A percentile compares a stretch with the other conserved stretches of the same genome.
These are phyloP conservation scores for Quercus engelmannii DNA, from an alignment of 306 rosid species.

Conservation along the genomic window DNA sequence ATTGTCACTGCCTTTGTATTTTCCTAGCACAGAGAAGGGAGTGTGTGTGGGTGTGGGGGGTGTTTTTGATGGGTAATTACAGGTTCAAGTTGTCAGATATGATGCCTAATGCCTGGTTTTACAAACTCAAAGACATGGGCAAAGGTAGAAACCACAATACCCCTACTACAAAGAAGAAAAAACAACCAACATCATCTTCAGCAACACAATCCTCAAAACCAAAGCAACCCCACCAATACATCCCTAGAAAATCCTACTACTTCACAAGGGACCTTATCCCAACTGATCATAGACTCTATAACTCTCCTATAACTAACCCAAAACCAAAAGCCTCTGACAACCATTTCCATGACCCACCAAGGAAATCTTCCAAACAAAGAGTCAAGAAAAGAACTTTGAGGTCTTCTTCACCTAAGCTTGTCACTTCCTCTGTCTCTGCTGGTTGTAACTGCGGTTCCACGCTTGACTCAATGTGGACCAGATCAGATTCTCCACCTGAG, in stretches of 20 bases:
- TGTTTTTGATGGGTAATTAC: constrained; percentile 60
- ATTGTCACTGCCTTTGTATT: not conserved
- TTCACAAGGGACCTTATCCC: constrained; percentile 61
- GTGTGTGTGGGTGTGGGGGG: not conserved
- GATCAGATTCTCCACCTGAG: constrained; percentile 44
- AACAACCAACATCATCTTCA: constrained; percentile 33
- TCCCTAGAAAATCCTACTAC: constrained; percentile 77
- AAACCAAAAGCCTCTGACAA: constrained; percentile 24
- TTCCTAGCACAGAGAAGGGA: not conserved
- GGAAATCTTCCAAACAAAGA: constrained; percentile 56
- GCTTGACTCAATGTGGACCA: constrained; percentile 55
- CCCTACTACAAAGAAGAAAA: constrained; percentile 37
- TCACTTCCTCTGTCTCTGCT: constrained; percentile 35
- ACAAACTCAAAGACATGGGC: constrained; percentile 72
- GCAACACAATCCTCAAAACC: constrained; percentile 27
- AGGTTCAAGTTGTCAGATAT: constrained; percentile 78
- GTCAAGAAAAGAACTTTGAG: constrained; percentile 25
- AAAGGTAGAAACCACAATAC: constrained; percentile 35
- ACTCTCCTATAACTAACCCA: constrained; percentile 27
- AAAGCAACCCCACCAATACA: constrained; percentile 36
- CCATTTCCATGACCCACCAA: constrained; percentile 36
- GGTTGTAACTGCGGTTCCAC: constrained; percentile 46
- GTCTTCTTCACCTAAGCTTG: constrained; percentile 34
- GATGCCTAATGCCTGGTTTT: constrained; percentile 90
- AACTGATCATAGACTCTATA: constrained; percentile 17